Evolutionary conservation across 495 filamentous ascomycete genomes (phyloP), one percentile per base, ranked within the genome.

Genomic region (Apodospora peruviana): DNA sequence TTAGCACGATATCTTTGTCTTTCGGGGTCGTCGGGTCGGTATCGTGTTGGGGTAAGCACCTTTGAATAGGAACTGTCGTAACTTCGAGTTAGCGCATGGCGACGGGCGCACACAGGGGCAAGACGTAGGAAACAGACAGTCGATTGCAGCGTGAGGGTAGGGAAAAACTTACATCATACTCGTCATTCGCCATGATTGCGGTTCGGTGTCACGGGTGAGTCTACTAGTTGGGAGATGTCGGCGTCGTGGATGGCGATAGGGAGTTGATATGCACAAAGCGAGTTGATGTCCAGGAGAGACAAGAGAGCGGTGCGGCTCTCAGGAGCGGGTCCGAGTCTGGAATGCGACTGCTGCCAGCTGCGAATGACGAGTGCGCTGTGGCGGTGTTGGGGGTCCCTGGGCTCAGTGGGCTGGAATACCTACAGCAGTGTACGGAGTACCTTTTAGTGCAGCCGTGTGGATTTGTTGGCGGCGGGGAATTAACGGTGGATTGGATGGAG

Each of bases 1-100:
- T 80, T 61, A 76, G 68, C 50, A 50, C 12, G 39, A 18, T 18
- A 18, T 23, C 21, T 9, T 24, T 29, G 43, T 36, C n/a, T 21
- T 18, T 12, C 44, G 42, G 37, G 40, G 52, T 47, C 50, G 29
- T 40, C 55, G 45, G 47, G 36, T 20, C 17, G 22, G 19, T 39
- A 29, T 18, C 45, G 48, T 20, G 51, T 39, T 37, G 50, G 45
- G 45, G 34, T 56, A 55, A 47, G 67, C 54, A 95, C 90, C 90
- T 88, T 99, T 99, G 84, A 99, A 99, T 63, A 99, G 88, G 69
- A 96, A 99, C 94, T 99, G 64, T 53, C 20, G 50, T 40, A 68
- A 59, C 22, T 29, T 39, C 32, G 49, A 35, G 61, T 73, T 56
- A 73, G 67, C 58, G 54, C 58, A 48, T 40, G 47, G 11, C 43